Evolutionary conservation across 2,329 filamentous ascomycete species (phyloP).

Genomic region (Apiospora rasikravindrae): DNA sequence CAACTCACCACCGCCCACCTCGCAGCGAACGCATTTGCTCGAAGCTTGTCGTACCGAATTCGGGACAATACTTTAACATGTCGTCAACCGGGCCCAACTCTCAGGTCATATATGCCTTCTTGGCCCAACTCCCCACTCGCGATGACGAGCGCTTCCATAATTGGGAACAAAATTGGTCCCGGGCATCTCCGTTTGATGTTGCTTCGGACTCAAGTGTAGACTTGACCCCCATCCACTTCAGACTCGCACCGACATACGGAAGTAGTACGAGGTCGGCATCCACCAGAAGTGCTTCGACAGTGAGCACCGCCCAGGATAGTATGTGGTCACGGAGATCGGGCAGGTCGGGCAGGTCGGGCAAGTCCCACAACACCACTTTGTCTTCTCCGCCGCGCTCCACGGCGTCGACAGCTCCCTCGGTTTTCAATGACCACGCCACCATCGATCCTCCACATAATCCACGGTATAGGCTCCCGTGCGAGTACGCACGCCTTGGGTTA

Average conservation of each 20-base stretch:
- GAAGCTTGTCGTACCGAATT: background rate
- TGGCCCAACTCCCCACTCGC: background rate
- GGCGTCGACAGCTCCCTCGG: background rate
- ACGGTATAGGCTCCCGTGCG: conserved; percentile 47
- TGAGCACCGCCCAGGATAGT: background rate
- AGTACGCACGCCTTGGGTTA: conserved; percentile 43
- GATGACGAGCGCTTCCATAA: background rate
- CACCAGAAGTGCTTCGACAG: background rate
- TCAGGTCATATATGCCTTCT: background rate
- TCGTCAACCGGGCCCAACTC: background rate
- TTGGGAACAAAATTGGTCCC: background rate
- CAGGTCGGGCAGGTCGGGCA: background rate
- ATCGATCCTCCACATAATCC: background rate
- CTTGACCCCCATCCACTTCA: background rate
- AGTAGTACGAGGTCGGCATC: background rate
- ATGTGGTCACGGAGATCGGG: background rate
- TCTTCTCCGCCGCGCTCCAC: background rate
- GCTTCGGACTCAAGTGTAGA: background rate
- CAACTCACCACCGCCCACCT: background rate
- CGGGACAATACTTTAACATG: background rate
- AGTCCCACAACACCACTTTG: background rate
- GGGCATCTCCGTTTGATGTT: background rate
- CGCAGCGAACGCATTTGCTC: background rate
- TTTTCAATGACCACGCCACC: background rate
- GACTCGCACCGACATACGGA: background rate